A percentile compares a stretch with the other conserved stretches of the same genome.
phyloP scores from a whole-genome alignment of 192 early-diverging fungal genomes.

The Rhizophagus clarus region DNA sequence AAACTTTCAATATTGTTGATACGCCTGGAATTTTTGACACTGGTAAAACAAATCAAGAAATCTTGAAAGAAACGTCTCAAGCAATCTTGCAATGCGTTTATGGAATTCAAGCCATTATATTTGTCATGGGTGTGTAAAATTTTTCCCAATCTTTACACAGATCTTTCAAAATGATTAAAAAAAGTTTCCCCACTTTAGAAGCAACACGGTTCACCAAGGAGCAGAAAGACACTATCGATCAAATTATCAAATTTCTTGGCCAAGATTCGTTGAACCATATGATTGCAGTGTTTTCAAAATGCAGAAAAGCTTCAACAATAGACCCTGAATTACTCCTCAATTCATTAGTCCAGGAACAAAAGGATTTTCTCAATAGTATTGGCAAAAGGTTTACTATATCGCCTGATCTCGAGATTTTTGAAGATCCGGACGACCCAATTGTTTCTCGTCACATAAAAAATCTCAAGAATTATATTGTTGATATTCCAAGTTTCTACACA shows the following conservation, averaged over 20 bases:
- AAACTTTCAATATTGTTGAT: background rate
- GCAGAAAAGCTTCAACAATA: background rate
- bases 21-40: constrained; percentile 9
- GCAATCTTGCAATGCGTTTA: background rate
- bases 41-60: no score
- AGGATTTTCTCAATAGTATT: background rate
- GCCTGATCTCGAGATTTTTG: background rate
- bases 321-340: background rate
- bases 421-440: background rate
- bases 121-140: constrained; percentile 1
- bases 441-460: background rate
- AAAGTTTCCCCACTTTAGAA: background rate
- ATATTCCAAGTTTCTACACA: no score
- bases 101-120: background rate
- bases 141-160: no score
- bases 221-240: background rate
- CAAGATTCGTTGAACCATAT: background rate
- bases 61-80: background rate
- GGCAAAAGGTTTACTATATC: background rate
- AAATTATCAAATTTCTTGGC: background rate
- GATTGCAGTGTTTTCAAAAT: background rate
- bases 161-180: no score
- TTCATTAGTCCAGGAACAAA: background rate
- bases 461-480: background rate
- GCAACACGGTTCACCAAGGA: background rate